phyloP scores from a whole-genome alignment of 2,329 filamentous ascomycete species.

The Aspergillus udagawae region DNA sequence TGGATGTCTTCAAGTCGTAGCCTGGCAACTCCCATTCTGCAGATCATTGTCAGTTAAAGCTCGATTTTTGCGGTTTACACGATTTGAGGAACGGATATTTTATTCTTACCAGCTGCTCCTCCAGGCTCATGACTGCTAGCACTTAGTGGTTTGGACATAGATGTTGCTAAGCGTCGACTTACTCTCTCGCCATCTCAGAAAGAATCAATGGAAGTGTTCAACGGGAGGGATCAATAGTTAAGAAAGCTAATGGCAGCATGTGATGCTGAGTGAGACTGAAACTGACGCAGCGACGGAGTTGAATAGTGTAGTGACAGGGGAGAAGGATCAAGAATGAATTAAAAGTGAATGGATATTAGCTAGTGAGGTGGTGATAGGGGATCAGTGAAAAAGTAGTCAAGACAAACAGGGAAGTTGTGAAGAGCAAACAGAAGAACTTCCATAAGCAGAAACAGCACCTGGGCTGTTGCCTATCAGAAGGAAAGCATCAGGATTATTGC shows the following conservation, averaged over 20 bases:
- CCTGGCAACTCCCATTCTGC: constrained; percentile 22
- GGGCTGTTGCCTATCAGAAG: not conserved
- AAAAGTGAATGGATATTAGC: not conserved
- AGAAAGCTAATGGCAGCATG: not conserved
- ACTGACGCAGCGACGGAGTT: not conserved
- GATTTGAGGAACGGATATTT: not conserved
- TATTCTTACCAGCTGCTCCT: constrained; percentile 20
- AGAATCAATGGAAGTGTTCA: not conserved
- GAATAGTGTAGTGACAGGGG: not conserved
- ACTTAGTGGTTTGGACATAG: not conserved
- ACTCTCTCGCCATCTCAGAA: constrained; percentile 1
- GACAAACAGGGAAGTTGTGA: not conserved
- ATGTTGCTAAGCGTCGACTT: constrained; percentile 1
- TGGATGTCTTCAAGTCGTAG: constrained; percentile 12
- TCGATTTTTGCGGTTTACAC: not conserved
- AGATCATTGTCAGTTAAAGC: not conserved
- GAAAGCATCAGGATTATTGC: not conserved
- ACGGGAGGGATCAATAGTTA: not conserved
- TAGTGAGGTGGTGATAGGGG: not conserved
- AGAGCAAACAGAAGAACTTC: not conserved
- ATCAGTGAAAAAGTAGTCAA: not conserved
- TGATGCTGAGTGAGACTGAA: not conserved
- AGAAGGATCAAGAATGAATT: not conserved
- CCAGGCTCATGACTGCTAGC: constrained; percentile 17
- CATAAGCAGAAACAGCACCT: not conserved